Conservation (phyloP, 208 protist genomes). For the Acanthamoeba healyi region DNA sequence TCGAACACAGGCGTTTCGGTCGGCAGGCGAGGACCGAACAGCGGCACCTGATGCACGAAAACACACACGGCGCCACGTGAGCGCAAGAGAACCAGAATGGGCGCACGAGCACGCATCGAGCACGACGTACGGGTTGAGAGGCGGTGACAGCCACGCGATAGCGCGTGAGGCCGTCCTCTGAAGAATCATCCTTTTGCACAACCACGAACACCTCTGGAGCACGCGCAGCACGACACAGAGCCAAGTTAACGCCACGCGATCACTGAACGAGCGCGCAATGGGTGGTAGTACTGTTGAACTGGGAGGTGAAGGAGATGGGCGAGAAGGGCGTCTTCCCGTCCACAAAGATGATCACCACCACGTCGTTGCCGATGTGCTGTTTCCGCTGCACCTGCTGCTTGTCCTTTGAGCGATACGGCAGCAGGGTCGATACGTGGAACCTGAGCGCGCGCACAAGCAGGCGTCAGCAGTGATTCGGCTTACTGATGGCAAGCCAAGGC, state of each 20-base stretch:
- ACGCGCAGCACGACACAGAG: constrained; percentile 1
- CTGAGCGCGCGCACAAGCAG: background rate
- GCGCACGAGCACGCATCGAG: too few species aligned
- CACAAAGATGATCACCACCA: constrained; percentile 70
- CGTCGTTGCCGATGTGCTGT: constrained; percentile 69
- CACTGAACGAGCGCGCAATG: background rate
- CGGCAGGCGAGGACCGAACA: constrained; percentile 39
- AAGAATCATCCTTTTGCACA: constrained; percentile 61
- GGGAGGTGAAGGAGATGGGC: constrained; percentile 70
- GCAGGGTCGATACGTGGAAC: constrained; percentile 72
- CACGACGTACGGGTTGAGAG: background rate
- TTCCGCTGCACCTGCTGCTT: constrained; percentile 66
- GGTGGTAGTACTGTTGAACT: constrained; percentile 52
- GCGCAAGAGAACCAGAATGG: too few species aligned
- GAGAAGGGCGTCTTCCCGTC: constrained; percentile 65
- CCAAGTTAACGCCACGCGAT: background rate
- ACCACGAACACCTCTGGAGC: constrained; percentile 48
- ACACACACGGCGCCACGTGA: too few species aligned
- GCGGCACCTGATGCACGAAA: constrained; percentile 69
- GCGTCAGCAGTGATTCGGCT: background rate
- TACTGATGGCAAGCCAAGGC: background rate
- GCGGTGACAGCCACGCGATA: constrained; percentile 49
- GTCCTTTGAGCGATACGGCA: constrained; percentile 46
- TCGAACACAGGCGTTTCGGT: constrained; percentile 36
- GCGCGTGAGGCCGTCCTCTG: background rate